Evolutionary conservation across 305 asterid genomes (phyloP).

Genomic region (Solanum chacoense): DNA sequence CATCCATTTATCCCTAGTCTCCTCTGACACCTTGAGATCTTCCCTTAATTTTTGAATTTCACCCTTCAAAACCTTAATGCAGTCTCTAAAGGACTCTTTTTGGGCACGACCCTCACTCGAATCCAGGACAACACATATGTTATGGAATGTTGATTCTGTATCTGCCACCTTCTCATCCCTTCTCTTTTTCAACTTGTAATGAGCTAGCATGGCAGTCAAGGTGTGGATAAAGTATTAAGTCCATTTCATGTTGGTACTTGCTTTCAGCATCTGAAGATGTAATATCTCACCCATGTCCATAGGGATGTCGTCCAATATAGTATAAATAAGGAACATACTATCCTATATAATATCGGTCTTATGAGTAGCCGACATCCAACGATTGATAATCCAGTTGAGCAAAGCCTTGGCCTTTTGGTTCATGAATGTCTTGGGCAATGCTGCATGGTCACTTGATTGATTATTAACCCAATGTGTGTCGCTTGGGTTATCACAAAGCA

Average conservation of each 20-base stretch:
- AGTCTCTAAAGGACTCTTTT: background rate
- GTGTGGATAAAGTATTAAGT: background rate
- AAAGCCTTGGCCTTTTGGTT: background rate
- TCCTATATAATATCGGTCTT: background rate
- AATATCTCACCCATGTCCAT: background rate
- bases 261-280: background rate
- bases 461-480: background rate
- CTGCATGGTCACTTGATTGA: background rate
- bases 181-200: background rate
- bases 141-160: background rate
- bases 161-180: background rate
- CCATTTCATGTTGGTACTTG: background rate
- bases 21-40: background rate
- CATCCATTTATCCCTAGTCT: too few species aligned
- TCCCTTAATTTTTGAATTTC: too few species aligned
- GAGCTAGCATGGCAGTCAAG: background rate
- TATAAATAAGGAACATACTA: background rate
- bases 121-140: background rate
- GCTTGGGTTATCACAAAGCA: background rate
- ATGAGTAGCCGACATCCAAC: background rate
- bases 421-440: background rate
- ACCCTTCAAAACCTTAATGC: too few species aligned
- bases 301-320: background rate
- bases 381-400: background rate
- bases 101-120: background rate